Percentiles rank a stretch among this genome's conserved stretches.
Evolutionary conservation across 2,329 filamentous ascomycete species (phyloP).

Genomic region (Cercospora sp.): DNA sequence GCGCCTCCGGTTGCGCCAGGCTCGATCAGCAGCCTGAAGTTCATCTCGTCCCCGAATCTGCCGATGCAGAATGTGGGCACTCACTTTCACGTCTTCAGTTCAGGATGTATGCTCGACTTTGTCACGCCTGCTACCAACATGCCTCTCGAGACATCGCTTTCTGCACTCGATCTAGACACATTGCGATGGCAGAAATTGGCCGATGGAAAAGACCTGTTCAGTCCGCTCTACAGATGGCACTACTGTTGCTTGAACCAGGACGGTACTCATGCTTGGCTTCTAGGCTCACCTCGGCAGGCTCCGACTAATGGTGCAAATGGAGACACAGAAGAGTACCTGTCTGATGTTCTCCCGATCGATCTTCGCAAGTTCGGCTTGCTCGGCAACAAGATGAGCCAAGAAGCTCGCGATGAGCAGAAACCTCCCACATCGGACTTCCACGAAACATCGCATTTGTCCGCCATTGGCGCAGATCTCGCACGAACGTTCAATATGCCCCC

Average conservation of each 20-base stretch:
- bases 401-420: constrained; percentile 42
- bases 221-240: constrained; percentile 91
- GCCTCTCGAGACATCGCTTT: constrained; percentile 84
- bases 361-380: constrained; percentile 87
- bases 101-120: constrained; percentile 88
- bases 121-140: constrained; percentile 89
- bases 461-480: constrained; percentile 83
- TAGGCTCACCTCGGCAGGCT: constrained; percentile 83
- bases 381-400: constrained; percentile 64
- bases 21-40: constrained; percentile 84
- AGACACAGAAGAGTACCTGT: constrained; percentile 81
- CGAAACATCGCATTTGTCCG: constrained; percentile 53
- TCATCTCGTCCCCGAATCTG: constrained; percentile 81
- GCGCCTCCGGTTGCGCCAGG: constrained; percentile 68
- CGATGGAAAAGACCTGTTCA: constrained; percentile 91
- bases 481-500: constrained; percentile 84
- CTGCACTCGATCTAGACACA: constrained; percentile 80
- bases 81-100: constrained; percentile 94
- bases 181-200: constrained; percentile 93
- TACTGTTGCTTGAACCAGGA: constrained; percentile 96
- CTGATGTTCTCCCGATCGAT: constrained; percentile 92
- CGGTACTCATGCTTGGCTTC: constrained; percentile 92
- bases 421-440: constrained; percentile 57
- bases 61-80: constrained; percentile 87
- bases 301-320: constrained; percentile 68